These are phyloP conservation scores for Hemileia vastatrix DNA, from an alignment of 1,284 basidiomycete species.

Conservation along the genomic window DNA sequence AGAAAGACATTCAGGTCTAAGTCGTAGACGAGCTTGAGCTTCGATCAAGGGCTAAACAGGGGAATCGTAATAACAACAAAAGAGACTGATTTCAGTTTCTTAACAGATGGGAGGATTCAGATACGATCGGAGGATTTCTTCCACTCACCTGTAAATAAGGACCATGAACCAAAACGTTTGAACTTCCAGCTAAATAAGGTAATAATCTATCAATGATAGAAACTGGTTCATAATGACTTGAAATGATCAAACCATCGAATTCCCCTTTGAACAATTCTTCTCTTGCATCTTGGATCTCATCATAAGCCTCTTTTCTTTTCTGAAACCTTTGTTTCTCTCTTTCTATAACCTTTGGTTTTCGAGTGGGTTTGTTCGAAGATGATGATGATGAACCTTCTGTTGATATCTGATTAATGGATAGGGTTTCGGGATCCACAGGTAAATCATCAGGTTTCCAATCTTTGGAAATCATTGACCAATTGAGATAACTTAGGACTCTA, in stretches of 20 bases:
- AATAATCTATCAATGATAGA: slow-evolving; percentile 67
- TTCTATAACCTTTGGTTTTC: too few relatives aligned
- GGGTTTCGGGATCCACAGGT: slow-evolving; percentile 26
- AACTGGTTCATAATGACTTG: slow-evolving; percentile 74
- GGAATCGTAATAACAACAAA: neutral
- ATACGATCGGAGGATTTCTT: slow-evolving; percentile 1
- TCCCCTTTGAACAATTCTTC: slow-evolving; percentile 75
- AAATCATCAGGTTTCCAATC: slow-evolving; percentile 57
- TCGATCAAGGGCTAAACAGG: slow-evolving; percentile 57
- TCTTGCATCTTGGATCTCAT: slow-evolving; percentile 56
- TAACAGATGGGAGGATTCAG: slow-evolving; percentile 24
- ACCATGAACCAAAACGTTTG: slow-evolving; percentile 74
- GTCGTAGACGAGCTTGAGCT: slow-evolving; percentile 62
- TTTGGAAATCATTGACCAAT: slow-evolving; percentile 79
- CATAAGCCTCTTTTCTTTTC: slow-evolving; percentile 59
- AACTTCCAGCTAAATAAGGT: slow-evolving; percentile 72
- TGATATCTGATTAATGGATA: slow-evolving; percentile 3
- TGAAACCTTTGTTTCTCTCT: slow-evolving; percentile 56
- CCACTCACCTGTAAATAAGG: slow-evolving; percentile 61
- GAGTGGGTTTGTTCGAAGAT: neutral
- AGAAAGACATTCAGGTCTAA: slow-evolving; percentile 60
- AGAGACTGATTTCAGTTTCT: slow-evolving; percentile 11
- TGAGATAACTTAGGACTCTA: slow-evolving; percentile 59
- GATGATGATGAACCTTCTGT: neutral
- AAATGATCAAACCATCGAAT: slow-evolving; percentile 77